Conservation (phyloP, 352 stramenopile species). For the Phytophthora vignae region DNA sequence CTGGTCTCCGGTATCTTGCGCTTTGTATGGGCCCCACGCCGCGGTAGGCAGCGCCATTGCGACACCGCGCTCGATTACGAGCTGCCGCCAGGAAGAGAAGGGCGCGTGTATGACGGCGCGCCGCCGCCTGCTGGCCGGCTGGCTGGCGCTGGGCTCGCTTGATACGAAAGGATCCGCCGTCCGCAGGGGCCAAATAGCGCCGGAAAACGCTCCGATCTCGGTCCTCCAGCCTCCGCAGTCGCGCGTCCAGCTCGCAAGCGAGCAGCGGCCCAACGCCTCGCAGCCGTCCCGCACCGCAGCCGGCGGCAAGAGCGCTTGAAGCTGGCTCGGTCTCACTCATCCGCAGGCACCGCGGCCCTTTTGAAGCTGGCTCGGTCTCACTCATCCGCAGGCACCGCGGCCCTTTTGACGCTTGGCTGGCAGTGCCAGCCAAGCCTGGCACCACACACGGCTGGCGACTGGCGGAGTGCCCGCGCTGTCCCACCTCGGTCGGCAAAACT, state of each 20-base stretch:
- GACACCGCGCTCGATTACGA: slow-evolving; percentile 37
- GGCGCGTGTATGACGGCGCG: slow-evolving; percentile 25
- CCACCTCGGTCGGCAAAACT: slow-evolving; percentile 19
- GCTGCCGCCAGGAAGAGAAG: slow-evolving; percentile 11
- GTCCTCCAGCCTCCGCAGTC: too few relatives aligned
- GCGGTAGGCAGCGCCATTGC: slow-evolving; percentile 14
- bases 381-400: slow-evolving; percentile 23
- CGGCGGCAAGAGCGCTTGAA: slow-evolving; percentile 2
- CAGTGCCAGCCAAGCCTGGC: too few relatives aligned
- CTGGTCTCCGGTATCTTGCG: slow-evolving; percentile 11
- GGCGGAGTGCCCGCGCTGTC: slow-evolving; percentile 28
- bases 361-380: slow-evolving; percentile 11
- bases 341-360: slow-evolving; percentile 16
- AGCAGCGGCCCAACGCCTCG: background rate
- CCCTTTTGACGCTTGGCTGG: slow-evolving; percentile 15
- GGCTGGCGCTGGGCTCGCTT: background rate
- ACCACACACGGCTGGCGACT: slow-evolving; percentile 29
- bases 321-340: slow-evolving; percentile 19
- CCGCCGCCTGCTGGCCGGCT: background rate
- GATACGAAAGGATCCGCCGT: background rate
- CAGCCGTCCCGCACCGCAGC: background rate
- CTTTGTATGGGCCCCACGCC: slow-evolving; percentile 23
- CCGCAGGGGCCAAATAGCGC: too few relatives aligned
- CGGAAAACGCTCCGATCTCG: too few relatives aligned
- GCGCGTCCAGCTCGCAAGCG: too few relatives aligned